Conservation (phyloP, 2,329 filamentous ascomycete genomes). For the Epichloe baconii region DNA sequence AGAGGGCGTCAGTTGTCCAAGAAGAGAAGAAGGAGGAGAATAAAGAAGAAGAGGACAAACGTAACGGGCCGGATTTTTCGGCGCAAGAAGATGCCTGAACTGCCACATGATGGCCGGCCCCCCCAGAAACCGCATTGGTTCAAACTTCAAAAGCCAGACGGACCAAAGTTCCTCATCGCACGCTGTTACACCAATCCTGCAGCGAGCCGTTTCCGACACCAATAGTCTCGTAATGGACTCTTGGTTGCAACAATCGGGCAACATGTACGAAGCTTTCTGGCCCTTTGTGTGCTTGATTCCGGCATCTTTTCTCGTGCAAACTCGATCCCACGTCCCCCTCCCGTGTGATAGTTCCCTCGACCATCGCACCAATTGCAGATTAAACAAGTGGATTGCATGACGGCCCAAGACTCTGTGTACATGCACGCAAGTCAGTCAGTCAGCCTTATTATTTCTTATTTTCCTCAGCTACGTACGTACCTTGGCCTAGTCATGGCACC, state of each 20-base stretch:
- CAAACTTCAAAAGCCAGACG: not conserved
- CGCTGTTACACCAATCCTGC: constrained; percentile 16
- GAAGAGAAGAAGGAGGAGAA: not conserved
- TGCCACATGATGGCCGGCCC: not conserved
- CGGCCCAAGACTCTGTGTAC: not conserved
- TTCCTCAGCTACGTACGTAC: not conserved
- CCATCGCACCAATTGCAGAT: constrained; percentile 1
- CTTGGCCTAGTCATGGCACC: not conserved
- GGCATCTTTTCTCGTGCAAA: not conserved
- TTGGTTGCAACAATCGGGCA: not conserved
- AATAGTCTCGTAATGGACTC: constrained; percentile 22
- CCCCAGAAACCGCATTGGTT: not conserved
- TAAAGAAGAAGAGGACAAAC: too few relatives aligned
- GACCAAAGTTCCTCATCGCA: not conserved
- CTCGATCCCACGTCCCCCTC: not conserved
- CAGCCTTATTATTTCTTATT: not conserved
- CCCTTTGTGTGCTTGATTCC: not conserved
- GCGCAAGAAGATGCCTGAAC: not conserved
- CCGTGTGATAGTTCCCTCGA: not conserved
- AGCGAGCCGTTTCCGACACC: constrained; percentile 21
- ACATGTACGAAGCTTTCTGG: not conserved
- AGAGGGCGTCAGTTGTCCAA: not conserved
- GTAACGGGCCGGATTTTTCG: not conserved
- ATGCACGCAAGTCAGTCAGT: not conserved
- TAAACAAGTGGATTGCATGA: constrained; percentile 2